phyloP scores from a whole-genome alignment of 2,329 filamentous ascomycete species.

The Fusarium sp. region DNA sequence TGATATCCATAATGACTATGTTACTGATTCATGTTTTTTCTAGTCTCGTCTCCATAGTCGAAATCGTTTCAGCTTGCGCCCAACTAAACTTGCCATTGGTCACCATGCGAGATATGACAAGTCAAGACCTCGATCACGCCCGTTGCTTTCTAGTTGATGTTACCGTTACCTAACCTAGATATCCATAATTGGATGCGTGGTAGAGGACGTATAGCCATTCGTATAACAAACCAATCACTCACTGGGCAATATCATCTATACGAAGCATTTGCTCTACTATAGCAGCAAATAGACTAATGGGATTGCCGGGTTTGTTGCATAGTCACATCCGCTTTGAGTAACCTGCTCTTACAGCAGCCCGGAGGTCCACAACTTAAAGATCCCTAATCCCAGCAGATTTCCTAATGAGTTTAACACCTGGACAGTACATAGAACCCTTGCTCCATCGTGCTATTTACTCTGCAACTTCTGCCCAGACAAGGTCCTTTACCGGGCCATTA shows the following conservation, averaged over 20 bases:
- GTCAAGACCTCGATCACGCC: conserved; percentile 5
- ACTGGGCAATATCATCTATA: too few species aligned
- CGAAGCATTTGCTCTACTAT: too few species aligned
- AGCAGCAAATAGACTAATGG: too few species aligned
- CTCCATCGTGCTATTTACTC: not conserved
- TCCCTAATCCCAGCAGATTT: not conserved
- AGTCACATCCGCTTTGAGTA: too few species aligned
- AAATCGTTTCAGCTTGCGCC: not conserved
- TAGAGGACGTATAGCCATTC: not conserved
- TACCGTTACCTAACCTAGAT: not conserved
- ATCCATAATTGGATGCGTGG: not conserved
- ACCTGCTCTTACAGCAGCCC: too few species aligned
- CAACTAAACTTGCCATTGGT: not conserved
- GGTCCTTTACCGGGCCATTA: conserved; percentile 1
- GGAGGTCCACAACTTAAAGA: not conserved
- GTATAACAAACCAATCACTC: not conserved
- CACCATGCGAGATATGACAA: conserved; percentile 7
- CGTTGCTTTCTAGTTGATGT: not conserved
- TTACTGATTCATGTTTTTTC: conserved; percentile 14
- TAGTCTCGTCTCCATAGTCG: not conserved
- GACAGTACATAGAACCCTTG: too few species aligned
- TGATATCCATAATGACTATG: conserved; percentile 10
- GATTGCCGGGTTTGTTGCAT: too few species aligned
- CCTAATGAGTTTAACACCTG: too few species aligned
- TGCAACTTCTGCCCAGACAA: not conserved